Evolutionary conservation across 176 grass and related monocot species (phyloP).

Genomic region (Tillandsia fasciculata): DNA sequence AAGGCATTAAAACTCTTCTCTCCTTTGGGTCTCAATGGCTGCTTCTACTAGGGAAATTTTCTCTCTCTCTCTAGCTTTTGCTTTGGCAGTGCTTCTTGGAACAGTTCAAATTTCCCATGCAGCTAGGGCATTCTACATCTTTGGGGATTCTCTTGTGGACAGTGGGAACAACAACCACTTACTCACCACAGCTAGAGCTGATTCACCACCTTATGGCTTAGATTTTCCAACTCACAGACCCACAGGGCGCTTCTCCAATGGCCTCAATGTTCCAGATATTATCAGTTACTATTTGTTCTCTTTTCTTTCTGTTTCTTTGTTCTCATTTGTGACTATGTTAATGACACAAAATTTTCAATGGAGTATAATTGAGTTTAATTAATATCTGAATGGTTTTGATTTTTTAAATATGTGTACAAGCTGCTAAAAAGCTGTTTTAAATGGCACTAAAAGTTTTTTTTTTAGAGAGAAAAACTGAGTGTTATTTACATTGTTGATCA

Average conservation of each 20-base stretch:
- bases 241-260: conserved; percentile 58
- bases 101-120: neutral
- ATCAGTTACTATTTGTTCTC: conserved; percentile 23
- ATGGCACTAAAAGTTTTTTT: no score
- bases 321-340: no score
- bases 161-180: conserved; percentile 60
- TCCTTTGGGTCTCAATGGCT: neutral
- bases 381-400: neutral
- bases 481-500: no score
- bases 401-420: neutral
- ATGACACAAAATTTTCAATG: no score
- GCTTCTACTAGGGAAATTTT: neutral
- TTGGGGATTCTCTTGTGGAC: conserved; percentile 60
- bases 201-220: conserved; percentile 42
- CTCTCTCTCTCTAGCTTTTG: neutral
- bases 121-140: conserved; percentile 39
- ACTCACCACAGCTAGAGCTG: conserved; percentile 40
- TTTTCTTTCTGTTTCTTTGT: no score
- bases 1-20: neutral
- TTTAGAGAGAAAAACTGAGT: no score
- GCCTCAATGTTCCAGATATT: conserved; percentile 43
- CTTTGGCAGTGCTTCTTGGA: neutral
- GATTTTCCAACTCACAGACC: conserved; percentile 41
- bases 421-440: no score
- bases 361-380: no score